Evolutionary conservation across 2,329 filamentous ascomycete species (phyloP).

Genomic region (Magnaporthiopsis incrustans): DNA sequence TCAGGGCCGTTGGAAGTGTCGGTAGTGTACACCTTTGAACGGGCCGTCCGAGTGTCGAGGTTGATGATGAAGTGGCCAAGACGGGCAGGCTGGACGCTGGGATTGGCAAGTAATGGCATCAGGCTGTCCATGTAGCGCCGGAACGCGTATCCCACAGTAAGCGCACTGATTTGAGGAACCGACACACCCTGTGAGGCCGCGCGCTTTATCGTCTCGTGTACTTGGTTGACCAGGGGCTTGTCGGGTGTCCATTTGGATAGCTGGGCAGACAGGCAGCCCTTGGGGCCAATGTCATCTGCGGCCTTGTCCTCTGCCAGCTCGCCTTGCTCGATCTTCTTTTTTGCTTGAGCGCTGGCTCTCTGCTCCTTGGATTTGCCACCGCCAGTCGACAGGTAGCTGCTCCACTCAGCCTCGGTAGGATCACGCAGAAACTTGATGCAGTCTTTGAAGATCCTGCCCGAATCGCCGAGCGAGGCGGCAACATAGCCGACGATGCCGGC

Average conservation of each 20-base stretch:
- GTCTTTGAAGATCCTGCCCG: slow-evolving; percentile 47
- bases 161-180: slow-evolving; percentile 26
- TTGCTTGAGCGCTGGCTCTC: not conserved
- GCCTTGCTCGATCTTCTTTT: slow-evolving; percentile 10
- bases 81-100: slow-evolving; percentile 30
- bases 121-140: slow-evolving; percentile 26
- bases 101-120: slow-evolving; percentile 22
- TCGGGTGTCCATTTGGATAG: slow-evolving; percentile 22
- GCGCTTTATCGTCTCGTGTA: slow-evolving; percentile 26
- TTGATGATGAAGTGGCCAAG: slow-evolving; percentile 30
- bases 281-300: slow-evolving; percentile 5
- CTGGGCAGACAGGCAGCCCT: not conserved
- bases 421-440: slow-evolving; percentile 52
- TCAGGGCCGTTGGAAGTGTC: not conserved
- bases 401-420: slow-evolving; percentile 49
- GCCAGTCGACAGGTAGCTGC: slow-evolving; percentile 42
- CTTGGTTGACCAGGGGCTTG: slow-evolving; percentile 24
- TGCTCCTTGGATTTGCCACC: slow-evolving; percentile 9
- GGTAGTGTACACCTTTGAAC: slow-evolving; percentile 1
- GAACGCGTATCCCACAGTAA: slow-evolving; percentile 27
- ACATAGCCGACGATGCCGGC: slow-evolving; percentile 48
- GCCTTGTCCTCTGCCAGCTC: slow-evolving; percentile 12
- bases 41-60: not conserved
- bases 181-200: slow-evolving; percentile 25
- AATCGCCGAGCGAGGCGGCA: slow-evolving; percentile 43